Evolutionary conservation across 78 protist species (phyloP), one percentile per base, ranked within the genome.

Genomic region (Monocercomonoides exilis): DNA sequence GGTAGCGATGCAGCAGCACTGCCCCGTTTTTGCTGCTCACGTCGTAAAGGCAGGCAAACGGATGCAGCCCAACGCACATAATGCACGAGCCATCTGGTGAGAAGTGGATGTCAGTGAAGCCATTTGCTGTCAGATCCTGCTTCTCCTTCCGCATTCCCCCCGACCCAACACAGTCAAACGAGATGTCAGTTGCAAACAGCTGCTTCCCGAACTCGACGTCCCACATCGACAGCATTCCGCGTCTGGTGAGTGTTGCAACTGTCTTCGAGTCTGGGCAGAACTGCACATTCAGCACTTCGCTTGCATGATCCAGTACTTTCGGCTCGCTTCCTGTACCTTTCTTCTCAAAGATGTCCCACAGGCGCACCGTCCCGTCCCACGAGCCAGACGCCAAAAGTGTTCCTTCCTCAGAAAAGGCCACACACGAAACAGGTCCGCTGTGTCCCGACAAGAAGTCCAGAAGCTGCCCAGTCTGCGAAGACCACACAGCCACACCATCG

Each of bases 311-410:
- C 38, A 54, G 21, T 11, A 54, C 70, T 54, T 54, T 54, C 70
- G 70, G 70, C 70, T 54, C 70, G 70, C 70, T 81, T 38, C 34
- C 70, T 32, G 90, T 46, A n/a, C n/a, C 70, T 2, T 77, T 42
- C 36, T 89, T 89, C 46, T 82, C 91, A 0, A 82, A 87, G 4
- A 90, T 64, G 86, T 92, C 93, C 93, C 93, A 92, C 43, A 92
- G 29, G 38, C 79, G 81, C 0, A 81, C 84, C 4, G 88, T 77
- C 29, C 85, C 70, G 77, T 92, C 94, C 92, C 90, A 91, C 32
- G 86, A 33, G 34, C 90, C 36, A 1, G 91, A 86, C 29, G 88
- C 94, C 36, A 92, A 44, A 0, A 86, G 33, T 36, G 87, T 63
- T 43, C 90, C 87, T 84, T 92, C 94, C 11, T 32, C 80, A 21